A percentile compares a stretch with the other conserved stretches of the same genome.
These are phyloP conservation scores for Cucurbita maxima DNA, from an alignment of 306 rosid species.

Conservation along the genomic window DNA sequence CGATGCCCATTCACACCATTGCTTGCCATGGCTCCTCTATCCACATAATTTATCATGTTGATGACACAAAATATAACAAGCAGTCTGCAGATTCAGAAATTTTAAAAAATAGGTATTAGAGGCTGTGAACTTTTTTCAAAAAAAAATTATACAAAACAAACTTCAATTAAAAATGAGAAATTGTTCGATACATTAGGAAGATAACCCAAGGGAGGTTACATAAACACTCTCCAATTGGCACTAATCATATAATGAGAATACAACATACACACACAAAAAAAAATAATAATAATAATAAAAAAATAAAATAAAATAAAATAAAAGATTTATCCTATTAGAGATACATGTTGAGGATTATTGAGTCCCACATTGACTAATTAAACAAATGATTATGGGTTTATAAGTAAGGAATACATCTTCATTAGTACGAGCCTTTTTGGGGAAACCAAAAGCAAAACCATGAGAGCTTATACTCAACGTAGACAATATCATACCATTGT, in stretches of 20 bases:
- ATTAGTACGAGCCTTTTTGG: too few relatives aligned
- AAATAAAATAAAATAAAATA: too few relatives aligned
- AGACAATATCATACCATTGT: too few relatives aligned
- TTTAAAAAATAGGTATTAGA: background rate
- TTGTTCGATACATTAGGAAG: background rate
- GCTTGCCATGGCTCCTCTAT: conserved; percentile 85
- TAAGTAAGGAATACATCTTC: too few relatives aligned
- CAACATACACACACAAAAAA: background rate
- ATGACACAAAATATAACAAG: conserved; percentile 48
- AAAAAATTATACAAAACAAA: background rate
- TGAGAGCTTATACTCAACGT: too few relatives aligned
- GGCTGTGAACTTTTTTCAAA: background rate
- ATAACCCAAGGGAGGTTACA: background rate
- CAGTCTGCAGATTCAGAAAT: conserved; percentile 31
- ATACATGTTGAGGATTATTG: background rate
- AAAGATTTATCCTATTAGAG: background rate
- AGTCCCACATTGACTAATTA: too few relatives aligned
- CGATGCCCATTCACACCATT: conserved; percentile 79
- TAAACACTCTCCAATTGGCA: background rate
- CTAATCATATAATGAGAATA: background rate
- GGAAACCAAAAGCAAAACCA: too few relatives aligned
- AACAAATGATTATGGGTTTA: too few relatives aligned
- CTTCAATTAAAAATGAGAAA: background rate
- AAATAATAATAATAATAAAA: too few relatives aligned
- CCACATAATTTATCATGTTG: conserved; percentile 62